Conservation (phyloP, 1,284 basidiomycete genomes). For the Agroathelia rolfsii region DNA sequence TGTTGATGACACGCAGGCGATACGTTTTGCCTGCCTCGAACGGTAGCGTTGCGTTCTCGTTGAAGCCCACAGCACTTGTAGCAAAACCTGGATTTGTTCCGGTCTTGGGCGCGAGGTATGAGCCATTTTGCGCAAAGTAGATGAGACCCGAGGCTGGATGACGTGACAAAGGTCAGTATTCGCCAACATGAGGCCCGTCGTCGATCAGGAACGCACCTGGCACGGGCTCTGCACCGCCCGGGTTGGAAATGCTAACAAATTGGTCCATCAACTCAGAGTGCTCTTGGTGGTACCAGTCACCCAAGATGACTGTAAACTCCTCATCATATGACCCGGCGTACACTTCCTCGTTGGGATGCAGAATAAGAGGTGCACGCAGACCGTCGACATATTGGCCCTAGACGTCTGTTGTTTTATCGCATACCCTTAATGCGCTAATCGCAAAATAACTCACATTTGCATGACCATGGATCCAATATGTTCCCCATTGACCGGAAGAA, state of each 20-base stretch:
- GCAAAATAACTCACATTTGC: constrained; percentile 40
- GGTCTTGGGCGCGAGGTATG: constrained; percentile 55
- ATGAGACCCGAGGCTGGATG: constrained; percentile 66
- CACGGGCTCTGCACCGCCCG: constrained; percentile 80
- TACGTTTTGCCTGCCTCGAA: constrained; percentile 80
- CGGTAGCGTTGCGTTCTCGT: constrained; percentile 78
- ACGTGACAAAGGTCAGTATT: constrained; percentile 1
- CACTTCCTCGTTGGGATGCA: constrained; percentile 55
- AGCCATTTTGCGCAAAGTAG: constrained; percentile 72
- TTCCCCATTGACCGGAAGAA: constrained; percentile 66
- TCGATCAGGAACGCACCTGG: constrained; percentile 40
- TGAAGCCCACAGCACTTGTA: constrained; percentile 62
- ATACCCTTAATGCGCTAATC: too few relatives aligned
- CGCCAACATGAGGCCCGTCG: background rate
- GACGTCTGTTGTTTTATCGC: constrained; percentile 10
- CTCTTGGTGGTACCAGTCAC: constrained; percentile 81
- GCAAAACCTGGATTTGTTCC: constrained; percentile 36
- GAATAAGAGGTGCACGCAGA: constrained; percentile 67
- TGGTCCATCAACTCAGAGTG: constrained; percentile 53
- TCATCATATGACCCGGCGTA: constrained; percentile 84
- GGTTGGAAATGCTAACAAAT: constrained; percentile 73
- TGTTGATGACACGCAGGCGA: constrained; percentile 73
- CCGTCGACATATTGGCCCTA: constrained; percentile 86
- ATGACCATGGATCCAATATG: constrained; percentile 85
- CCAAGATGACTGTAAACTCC: constrained; percentile 80